A percentile compares a stretch with the other conserved stretches of the same genome.
Conservation (phyloP, 1,284 basidiomycete species). For the Fomitopsis pinicola region DNA sequence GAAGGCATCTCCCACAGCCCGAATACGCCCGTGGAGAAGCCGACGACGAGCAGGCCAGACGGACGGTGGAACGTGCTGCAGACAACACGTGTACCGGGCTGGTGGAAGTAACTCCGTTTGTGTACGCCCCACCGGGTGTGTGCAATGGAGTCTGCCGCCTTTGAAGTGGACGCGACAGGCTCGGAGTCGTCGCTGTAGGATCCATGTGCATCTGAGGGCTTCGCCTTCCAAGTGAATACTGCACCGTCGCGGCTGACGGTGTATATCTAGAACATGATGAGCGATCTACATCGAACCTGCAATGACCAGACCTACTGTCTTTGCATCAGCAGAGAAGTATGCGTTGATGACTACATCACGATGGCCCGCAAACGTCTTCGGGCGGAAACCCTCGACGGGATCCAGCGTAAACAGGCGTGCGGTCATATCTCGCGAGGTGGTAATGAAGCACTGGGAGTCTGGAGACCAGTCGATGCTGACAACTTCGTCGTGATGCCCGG, state of each 20-base stretch:
- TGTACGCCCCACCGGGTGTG: constrained; percentile 92
- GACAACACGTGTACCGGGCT: constrained; percentile 83
- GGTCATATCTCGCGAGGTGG: constrained; percentile 96
- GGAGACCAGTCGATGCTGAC: constrained; percentile 88
- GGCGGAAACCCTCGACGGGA: constrained; percentile 88
- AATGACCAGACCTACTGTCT: constrained; percentile 48
- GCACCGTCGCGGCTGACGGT: constrained; percentile 94
- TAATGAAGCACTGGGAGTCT: constrained; percentile 94
- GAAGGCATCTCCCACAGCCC: constrained; percentile 94
- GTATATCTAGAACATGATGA: constrained; percentile 55
- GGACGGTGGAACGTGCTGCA: constrained; percentile 85
- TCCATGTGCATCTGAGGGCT: constrained; percentile 41
- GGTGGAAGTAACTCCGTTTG: constrained; percentile 90
- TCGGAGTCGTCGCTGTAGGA: constrained; percentile 52
- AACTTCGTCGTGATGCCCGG: constrained; percentile 94
- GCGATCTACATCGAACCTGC: not conserved
- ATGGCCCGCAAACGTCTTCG: constrained; percentile 97
- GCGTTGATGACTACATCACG: constrained; percentile 85
- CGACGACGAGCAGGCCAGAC: constrained; percentile 89
- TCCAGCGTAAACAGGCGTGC: constrained; percentile 90
- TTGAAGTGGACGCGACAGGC: constrained; percentile 55
- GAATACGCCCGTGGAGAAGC: constrained; percentile 94
- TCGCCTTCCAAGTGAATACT: constrained; percentile 91
- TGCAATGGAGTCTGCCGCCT: constrained; percentile 55
- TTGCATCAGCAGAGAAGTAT: constrained; percentile 85